Conservation (phyloP, 352 stramenopile species). For the Globisporangium nodosum region DNA sequence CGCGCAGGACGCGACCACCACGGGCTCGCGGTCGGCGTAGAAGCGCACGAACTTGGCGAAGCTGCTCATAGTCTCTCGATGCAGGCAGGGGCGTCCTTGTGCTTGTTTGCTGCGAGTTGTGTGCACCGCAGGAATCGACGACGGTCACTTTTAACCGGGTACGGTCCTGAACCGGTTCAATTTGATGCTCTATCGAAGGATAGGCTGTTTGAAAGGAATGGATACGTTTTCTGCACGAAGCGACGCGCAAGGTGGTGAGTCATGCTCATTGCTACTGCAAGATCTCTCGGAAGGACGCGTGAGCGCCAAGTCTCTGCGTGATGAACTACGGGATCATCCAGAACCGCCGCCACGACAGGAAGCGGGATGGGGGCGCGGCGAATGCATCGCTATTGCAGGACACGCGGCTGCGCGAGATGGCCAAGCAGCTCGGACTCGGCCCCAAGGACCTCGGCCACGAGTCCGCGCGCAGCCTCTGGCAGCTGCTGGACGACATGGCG, state of each 20-base stretch:
- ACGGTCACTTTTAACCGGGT: background rate
- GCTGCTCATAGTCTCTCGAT: conserved; percentile 12
- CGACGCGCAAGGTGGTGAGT: background rate
- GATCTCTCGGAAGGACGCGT: too few relatives aligned
- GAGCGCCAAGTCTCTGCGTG: background rate
- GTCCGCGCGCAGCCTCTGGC: conserved; percentile 65
- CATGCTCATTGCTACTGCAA: too few relatives aligned
- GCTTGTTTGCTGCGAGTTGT: background rate
- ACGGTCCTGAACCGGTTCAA: background rate
- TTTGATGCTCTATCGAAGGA: background rate
- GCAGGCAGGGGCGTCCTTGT: background rate
- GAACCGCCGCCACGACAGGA: conserved; percentile 47
- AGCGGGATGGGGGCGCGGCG: conserved; percentile 19
- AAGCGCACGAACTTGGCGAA: conserved; percentile 76
- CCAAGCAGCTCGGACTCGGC: conserved; percentile 78
- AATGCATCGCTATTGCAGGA: conserved; percentile 35
- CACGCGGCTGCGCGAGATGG: conserved; percentile 67
- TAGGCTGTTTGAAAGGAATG: background rate
- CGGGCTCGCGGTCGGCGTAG: conserved; percentile 81
- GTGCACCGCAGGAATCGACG: conserved; percentile 5
- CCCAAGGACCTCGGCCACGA: conserved; percentile 60
- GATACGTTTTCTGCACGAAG: background rate
- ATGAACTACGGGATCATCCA: conserved; percentile 88
- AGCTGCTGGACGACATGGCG: conserved; percentile 69
- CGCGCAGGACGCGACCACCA: conserved; percentile 79